These are phyloP conservation scores for Solanum etuberosum DNA, from an alignment of 257 asterid genomes.

Conservation along the genomic window DNA sequence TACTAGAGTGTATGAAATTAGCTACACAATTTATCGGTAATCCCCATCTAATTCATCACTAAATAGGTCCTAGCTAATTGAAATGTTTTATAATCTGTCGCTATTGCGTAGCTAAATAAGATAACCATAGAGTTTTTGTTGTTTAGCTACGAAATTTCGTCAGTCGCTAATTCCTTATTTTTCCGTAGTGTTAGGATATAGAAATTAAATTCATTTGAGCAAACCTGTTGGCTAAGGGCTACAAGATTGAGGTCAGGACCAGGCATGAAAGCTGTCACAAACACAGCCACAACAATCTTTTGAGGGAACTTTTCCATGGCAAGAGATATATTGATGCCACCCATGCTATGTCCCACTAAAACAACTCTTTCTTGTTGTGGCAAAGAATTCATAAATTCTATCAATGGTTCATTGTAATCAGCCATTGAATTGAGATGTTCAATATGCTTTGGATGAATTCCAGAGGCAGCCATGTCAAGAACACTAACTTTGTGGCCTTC, in stretches of 20 bases:
- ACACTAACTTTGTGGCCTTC: constrained; percentile 28
- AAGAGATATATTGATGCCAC: constrained; percentile 24
- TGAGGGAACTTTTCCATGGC: constrained; percentile 34
- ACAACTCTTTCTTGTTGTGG: constrained; percentile 19
- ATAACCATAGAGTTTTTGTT: too few relatives aligned
- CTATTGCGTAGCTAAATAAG: not conserved
- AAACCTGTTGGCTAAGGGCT: constrained; percentile 11
- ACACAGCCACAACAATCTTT: constrained; percentile 26
- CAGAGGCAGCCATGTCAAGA: constrained; percentile 43
- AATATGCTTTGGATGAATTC: constrained; percentile 8
- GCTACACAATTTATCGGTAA: too few relatives aligned
- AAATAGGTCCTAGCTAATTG: not conserved
- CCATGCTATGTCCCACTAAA: constrained; percentile 36
- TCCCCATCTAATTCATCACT: too few relatives aligned
- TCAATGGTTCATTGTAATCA: constrained; percentile 25
- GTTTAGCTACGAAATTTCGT: too few relatives aligned
- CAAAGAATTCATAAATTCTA: constrained; percentile 23
- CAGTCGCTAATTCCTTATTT: too few relatives aligned
- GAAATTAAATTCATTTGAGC: too few relatives aligned
- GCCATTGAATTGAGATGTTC: constrained; percentile 18
- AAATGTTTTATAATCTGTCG: too few relatives aligned
- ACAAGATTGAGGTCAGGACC: constrained; percentile 12
- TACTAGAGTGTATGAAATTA: too few relatives aligned
- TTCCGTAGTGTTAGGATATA: not conserved
- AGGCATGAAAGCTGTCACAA: constrained; percentile 23